These are phyloP conservation scores for Hypoxylon crocopeplum DNA, from an alignment of 495 filamentous ascomycete species.

Conservation along the genomic window DNA sequence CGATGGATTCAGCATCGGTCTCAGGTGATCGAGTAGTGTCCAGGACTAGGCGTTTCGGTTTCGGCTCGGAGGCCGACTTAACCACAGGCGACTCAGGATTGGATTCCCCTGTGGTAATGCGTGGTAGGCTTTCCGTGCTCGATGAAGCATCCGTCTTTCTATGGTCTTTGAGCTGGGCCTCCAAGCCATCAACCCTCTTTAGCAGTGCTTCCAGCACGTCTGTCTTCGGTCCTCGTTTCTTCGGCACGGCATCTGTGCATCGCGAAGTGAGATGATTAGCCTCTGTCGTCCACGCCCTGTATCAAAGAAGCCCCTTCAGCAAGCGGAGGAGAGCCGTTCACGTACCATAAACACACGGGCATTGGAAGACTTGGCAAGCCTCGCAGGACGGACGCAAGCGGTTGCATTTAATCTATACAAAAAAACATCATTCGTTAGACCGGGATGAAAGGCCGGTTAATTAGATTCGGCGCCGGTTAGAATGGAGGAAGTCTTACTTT, in stretches of 20 bases:
- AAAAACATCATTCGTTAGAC: constrained; percentile 32
- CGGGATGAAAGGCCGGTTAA: constrained; percentile 5
- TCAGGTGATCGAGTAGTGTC: constrained; percentile 31
- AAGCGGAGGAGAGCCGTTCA: constrained; percentile 3
- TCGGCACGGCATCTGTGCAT: constrained; percentile 77
- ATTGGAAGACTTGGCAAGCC: constrained; percentile 87
- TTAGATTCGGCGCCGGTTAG: background rate
- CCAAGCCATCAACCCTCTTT: constrained; percentile 83
- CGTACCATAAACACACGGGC: constrained; percentile 86
- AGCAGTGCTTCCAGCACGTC: constrained; percentile 84
- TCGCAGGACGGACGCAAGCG: constrained; percentile 83
- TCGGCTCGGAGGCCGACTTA: constrained; percentile 26
- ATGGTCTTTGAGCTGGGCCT: constrained; percentile 76
- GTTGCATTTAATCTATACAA: constrained; percentile 85
- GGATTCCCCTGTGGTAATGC: constrained; percentile 13
- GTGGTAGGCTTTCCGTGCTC: constrained; percentile 40
- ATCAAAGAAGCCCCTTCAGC: background rate
- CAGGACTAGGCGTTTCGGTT: constrained; percentile 34
- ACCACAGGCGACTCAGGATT: background rate
- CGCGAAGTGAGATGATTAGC: constrained; percentile 25
- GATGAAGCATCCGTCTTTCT: constrained; percentile 58
- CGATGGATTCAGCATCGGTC: constrained; percentile 37
- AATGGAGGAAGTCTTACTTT: constrained; percentile 62
- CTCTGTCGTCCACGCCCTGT: background rate
- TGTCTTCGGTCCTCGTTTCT: constrained; percentile 87